Conservation (phyloP, 371 early-diverging fungal genomes). For the Mortierella sp. region DNA sequence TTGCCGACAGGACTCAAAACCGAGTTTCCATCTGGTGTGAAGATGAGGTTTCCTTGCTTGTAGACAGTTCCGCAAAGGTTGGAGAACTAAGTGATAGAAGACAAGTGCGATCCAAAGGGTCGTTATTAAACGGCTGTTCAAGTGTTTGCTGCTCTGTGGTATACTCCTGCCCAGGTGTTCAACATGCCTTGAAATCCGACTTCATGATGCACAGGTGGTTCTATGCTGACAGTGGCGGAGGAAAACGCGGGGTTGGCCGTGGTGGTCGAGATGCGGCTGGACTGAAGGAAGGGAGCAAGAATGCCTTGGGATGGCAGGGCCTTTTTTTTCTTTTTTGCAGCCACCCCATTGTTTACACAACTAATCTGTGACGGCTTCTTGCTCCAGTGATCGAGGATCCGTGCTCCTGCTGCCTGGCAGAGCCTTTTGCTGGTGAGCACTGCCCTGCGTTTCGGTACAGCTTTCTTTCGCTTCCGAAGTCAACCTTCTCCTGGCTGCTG, state of each 20-base stretch:
- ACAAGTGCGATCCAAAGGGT: not conserved
- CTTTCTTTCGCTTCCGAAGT: not conserved
- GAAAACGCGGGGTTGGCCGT: not conserved
- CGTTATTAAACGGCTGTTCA: not conserved
- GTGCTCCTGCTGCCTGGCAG: too few relatives aligned
- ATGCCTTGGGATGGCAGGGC: conserved; percentile 1
- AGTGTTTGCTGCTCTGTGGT: not conserved
- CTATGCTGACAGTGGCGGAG: not conserved
- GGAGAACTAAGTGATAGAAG: conserved; percentile 70
- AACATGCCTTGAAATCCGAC: conserved; percentile 52
- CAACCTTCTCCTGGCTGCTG: not conserved
- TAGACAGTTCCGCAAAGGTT: conserved; percentile 97
- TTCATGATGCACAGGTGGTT: conserved; percentile 26
- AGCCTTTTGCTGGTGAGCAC: not conserved
- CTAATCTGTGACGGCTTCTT: not conserved
- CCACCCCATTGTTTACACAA: conserved; percentile 22
- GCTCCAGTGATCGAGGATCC: not conserved
- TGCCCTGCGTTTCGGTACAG: not conserved
- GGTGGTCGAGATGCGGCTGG: conserved; percentile 1
- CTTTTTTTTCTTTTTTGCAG: conserved; percentile 30
- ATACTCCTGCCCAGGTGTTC: not conserved
- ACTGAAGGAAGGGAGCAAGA: not conserved
- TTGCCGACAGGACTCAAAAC: conserved; percentile 97
- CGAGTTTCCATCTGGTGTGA: conserved; percentile 95
- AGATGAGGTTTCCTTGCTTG: conserved; percentile 92